phyloP scores from a whole-genome alignment of 225 moss, liverwort and hornwort species.

The Rhytidiadelphus loreus region DNA sequence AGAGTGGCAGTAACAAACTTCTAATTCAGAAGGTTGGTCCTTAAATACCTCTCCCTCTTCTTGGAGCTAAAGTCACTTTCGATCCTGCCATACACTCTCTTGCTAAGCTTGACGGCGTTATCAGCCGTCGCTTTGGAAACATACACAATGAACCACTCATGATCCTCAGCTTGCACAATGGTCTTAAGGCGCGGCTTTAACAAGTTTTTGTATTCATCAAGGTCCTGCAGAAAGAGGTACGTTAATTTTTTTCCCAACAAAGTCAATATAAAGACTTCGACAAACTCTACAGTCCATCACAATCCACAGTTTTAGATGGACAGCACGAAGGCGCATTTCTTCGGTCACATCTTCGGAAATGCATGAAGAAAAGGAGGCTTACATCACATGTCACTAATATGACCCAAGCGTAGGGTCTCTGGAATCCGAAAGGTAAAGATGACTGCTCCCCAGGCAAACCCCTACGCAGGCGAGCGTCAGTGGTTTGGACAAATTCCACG shows the following conservation, averaged over 20 bases:
- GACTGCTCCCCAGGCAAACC: conserved; percentile 73
- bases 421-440: conserved; percentile 55
- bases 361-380: not conserved
- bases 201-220: conserved; percentile 90
- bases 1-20: not conserved
- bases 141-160: conserved; percentile 97
- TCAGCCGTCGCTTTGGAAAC: conserved; percentile 73
- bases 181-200: conserved; percentile 85
- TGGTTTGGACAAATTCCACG: conserved; percentile 84
- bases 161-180: conserved; percentile 96
- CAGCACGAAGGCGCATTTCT: not conserved
- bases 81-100: conserved; percentile 69
- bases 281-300: not conserved
- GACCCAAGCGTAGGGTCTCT: conserved; percentile 79
- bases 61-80: conserved; percentile 96
- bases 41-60: conserved; percentile 73
- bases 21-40: not conserved
- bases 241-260: not conserved
- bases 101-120: conserved; percentile 59
- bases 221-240: conserved; percentile 44
- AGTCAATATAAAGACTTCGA: not conserved
- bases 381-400: conserved; percentile 93
- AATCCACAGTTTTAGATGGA: not conserved
- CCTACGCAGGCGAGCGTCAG: conserved; percentile 88
- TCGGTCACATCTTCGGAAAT: not conserved